Evolutionary conservation across 805 yeast genomes (phyloP).

Genomic region (Candida piceae): DNA sequence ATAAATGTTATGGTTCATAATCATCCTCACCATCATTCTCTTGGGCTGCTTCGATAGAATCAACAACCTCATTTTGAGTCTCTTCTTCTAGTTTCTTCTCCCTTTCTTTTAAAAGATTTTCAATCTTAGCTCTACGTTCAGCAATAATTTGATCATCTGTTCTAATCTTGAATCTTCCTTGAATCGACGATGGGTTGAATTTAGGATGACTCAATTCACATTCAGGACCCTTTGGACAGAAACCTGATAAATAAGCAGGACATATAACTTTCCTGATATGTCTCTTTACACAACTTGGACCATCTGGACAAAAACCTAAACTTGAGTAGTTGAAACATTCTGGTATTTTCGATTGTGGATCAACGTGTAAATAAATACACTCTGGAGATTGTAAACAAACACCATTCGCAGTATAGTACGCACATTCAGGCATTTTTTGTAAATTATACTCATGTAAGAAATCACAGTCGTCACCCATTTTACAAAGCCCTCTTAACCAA

Average conservation of each 20-base stretch:
- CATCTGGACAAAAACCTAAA: conserved; percentile 87
- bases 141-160: conserved; percentile 35
- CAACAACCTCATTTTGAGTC: background rate
- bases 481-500: conserved; percentile 96
- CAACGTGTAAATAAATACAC: conserved; percentile 87
- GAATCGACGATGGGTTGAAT: conserved; percentile 44
- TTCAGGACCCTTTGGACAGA: conserved; percentile 83
- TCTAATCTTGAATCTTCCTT: conserved; percentile 40
- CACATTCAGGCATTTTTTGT: conserved; percentile 95
- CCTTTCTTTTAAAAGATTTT: conserved; percentile 17
- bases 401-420: conserved; percentile 76
- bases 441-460: conserved; percentile 91
- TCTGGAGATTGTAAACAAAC: conserved; percentile 91
- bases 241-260: conserved; percentile 79
- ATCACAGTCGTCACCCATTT: conserved; percentile 95
- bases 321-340: conserved; percentile 75
- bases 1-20: too few species aligned
- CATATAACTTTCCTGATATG: conserved; percentile 77
- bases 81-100: conserved; percentile 9
- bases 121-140: conserved; percentile 22
- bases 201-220: conserved; percentile 83
- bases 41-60: background rate
- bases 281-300: conserved; percentile 77
- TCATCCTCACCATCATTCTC: conserved; percentile 3
- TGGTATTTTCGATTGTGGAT: conserved; percentile 84